phyloP scores from a whole-genome alignment of 2,329 filamentous ascomycete genomes.

The Spiromastix sp. region DNA sequence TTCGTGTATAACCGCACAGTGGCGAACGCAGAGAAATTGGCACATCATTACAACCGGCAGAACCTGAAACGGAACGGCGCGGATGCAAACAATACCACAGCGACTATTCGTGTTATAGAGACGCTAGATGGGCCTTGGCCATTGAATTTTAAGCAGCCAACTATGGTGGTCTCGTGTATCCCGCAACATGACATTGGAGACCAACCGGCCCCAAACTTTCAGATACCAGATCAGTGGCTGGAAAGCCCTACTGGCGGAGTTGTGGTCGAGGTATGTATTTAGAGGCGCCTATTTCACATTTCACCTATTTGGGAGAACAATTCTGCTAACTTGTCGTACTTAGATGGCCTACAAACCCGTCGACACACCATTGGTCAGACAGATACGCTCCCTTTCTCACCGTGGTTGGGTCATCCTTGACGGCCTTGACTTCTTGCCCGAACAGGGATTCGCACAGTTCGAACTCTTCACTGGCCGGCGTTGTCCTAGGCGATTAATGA shows the following conservation, averaged over 20 bases:
- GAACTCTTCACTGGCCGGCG: conserved; percentile 29
- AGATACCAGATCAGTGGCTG: conserved; percentile 27
- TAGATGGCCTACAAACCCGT: conserved; percentile 32
- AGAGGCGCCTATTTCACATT: no score
- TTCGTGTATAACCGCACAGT: conserved; percentile 29
- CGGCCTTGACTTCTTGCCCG: conserved; percentile 29
- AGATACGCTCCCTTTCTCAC: conserved; percentile 25
- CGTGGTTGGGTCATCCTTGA: conserved; percentile 31
- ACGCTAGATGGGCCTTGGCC: conserved; percentile 25
- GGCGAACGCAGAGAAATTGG: conserved; percentile 25
- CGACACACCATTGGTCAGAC: conserved; percentile 26
- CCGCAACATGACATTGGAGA: conserved; percentile 27
- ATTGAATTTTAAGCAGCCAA: conserved; percentile 24
- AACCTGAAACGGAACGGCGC: conserved; percentile 15
- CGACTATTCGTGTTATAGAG: conserved; percentile 17
- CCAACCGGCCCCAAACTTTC: conserved; percentile 25
- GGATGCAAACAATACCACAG: conserved; percentile 10
- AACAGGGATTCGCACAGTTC: conserved; percentile 32
- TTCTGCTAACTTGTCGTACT: neutral
- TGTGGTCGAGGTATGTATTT: conserved; percentile 27
- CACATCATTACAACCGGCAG: conserved; percentile 27
- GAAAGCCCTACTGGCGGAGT: conserved; percentile 30
- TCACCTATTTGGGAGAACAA: neutral
- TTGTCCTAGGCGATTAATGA: conserved; percentile 29
- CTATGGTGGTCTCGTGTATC: conserved; percentile 29